Evolutionary conservation across 2,329 filamentous ascomycete species (phyloP).

Genomic region (Eurotiales sp.): DNA sequence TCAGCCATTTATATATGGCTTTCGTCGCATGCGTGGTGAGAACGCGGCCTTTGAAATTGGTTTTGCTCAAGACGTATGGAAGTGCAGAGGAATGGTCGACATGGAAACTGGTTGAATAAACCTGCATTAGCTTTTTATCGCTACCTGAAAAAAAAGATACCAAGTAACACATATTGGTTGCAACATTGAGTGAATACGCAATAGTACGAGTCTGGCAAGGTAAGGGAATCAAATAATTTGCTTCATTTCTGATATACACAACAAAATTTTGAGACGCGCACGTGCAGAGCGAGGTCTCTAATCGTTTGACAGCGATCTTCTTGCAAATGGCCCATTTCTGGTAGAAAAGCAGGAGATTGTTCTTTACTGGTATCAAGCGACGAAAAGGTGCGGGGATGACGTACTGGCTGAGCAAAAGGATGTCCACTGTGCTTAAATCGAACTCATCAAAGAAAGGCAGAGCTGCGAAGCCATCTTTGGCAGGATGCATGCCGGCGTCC

Average conservation of each 20-base stretch:
- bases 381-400: constrained; percentile 39
- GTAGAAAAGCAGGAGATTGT: constrained; percentile 18
- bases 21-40: constrained; percentile 99
- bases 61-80: constrained; percentile 95
- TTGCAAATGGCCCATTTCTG: constrained; percentile 6
- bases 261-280: constrained; percentile 13
- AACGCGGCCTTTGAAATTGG: constrained; percentile 91
- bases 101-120: constrained; percentile 69
- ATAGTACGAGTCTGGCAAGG: constrained; percentile 20
- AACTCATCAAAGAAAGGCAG: constrained; percentile 99
- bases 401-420: constrained; percentile 99
- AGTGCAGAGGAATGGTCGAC: constrained; percentile 98
- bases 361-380: not conserved
- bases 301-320: constrained; percentile 6
- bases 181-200: constrained; percentile 17
- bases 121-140: constrained; percentile 24
- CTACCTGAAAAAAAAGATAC: not conserved
- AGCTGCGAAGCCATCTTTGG: constrained; percentile 87
- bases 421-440: constrained; percentile 93
- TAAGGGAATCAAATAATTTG: constrained; percentile 20
- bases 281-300: not conserved
- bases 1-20: constrained; percentile 99
- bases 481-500: constrained; percentile 94
- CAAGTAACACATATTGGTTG: not conserved
- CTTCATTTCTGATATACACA: constrained; percentile 38